Evolutionary conservation across 495 filamentous ascomycete genomes (phyloP).

Genomic region (Neurospora sp.): DNA sequence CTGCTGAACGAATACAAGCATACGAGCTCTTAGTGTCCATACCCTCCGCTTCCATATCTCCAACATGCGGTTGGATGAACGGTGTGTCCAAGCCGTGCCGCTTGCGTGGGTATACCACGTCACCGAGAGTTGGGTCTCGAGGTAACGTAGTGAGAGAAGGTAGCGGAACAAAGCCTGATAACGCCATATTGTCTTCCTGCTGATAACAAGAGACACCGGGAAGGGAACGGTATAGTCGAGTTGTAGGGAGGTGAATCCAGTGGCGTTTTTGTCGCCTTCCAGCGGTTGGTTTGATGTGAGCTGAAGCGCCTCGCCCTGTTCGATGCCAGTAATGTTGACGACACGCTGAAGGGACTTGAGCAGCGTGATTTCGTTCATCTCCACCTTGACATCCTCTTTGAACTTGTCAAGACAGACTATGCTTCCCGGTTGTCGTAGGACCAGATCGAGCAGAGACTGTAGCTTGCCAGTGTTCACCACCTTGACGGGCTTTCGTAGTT

Average conservation of each 20-base stretch:
- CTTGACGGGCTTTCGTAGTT: constrained; percentile 79
- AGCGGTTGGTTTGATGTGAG: constrained; percentile 35
- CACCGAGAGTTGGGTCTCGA: constrained; percentile 72
- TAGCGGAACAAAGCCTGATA: constrained; percentile 96
- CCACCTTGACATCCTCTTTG: constrained; percentile 94
- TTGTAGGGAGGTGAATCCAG: constrained; percentile 82
- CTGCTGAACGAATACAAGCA: constrained; percentile 96
- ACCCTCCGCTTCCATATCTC: constrained; percentile 90
- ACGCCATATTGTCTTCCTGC: constrained; percentile 86
- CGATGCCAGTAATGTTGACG: constrained; percentile 88
- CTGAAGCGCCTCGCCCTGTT: constrained; percentile 65
- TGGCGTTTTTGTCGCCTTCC: constrained; percentile 77
- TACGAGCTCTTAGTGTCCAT: constrained; percentile 84
- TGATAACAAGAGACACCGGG: constrained; percentile 92
- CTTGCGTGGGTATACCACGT: constrained; percentile 88
- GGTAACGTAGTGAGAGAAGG: constrained; percentile 74
- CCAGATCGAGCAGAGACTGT: constrained; percentile 87
- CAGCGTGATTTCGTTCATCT: constrained; percentile 89
- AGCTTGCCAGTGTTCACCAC: constrained; percentile 84
- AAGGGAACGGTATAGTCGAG: constrained; percentile 93
- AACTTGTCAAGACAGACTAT: constrained; percentile 91
- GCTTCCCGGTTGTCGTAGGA: constrained; percentile 87
- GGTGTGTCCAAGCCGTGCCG: constrained; percentile 73
- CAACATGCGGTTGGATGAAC: constrained; percentile 58
- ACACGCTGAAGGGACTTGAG: constrained; percentile 92